Evolutionary conservation across 2,329 filamentous ascomycete species (phyloP).

Genomic region (Fonsecaea erecta): DNA sequence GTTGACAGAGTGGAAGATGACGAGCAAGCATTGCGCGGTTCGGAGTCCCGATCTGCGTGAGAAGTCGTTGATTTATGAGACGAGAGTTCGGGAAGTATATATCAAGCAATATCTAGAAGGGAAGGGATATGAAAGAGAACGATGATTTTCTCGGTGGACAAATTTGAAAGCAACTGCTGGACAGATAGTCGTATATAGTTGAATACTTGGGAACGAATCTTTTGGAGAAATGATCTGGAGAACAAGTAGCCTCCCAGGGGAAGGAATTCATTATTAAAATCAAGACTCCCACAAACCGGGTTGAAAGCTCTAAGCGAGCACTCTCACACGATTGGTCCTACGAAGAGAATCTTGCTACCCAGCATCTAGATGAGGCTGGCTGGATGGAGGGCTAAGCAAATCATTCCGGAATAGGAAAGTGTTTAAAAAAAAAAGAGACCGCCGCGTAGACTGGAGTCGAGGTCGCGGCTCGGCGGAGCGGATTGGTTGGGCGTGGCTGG

Average conservation of each 20-base stretch:
- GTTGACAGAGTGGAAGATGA: slow-evolving; percentile 10
- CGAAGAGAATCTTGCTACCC: background rate
- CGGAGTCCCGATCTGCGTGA: background rate
- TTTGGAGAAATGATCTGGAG: too few relatives aligned
- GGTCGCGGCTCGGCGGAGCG: background rate
- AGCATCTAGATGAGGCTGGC: background rate
- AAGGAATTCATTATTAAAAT: background rate
- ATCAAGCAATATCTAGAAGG: background rate
- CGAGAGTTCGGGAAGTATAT: background rate
- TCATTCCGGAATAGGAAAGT: background rate
- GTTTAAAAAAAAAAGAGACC: background rate
- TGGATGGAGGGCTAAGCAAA: background rate
- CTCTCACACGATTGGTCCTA: background rate
- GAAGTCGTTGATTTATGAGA: background rate
- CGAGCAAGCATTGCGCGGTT: background rate
- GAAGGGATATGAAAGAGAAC: background rate
- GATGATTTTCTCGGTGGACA: background rate
- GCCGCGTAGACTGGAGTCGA: background rate
- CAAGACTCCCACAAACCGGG: background rate
- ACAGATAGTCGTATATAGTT: background rate
- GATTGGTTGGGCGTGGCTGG: background rate
- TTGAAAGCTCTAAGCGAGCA: background rate
- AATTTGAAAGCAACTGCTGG: background rate
- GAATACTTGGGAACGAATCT: background rate
- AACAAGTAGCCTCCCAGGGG: background rate